Base-by-base conservation (phyloP, 352 stramenopile genomes). In the Peronospora belbahrii region DNA sequence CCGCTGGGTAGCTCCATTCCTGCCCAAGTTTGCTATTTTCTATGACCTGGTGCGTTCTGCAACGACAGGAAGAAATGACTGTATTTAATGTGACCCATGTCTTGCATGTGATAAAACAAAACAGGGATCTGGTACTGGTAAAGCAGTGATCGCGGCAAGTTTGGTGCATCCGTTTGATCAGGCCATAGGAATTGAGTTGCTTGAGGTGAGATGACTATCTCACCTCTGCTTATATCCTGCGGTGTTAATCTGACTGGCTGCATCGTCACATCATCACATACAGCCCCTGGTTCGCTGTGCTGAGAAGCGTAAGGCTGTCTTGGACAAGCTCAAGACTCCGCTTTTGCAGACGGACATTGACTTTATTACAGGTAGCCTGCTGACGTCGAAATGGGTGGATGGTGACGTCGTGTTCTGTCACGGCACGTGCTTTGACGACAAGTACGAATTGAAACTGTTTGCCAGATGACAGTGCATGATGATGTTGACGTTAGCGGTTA, bases 351-450 rank as follows among this genome's bases (percentile, higher is more conserved):
- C 70, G 3, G 74, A 87, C 49, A 74, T 93, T n/a, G 76, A 88
- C 20, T 93, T 89, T 34, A 70, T 87, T 33, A 62, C 65, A 15
- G 79, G 62, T 9, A 83, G 74, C 51, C 48, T 93, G 46, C 43
- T 89, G 22, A 72, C 64, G 13, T 68, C 62, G 17, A 65, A 74
- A 30, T 94, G 82, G 82, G 63, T 70, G 24, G 67, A 88, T 37
- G 79, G 82, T 2, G 78, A 90, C 46, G 61, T 91, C 2, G 65
- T 91, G 0, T 93, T 94, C 43, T 88, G 79, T 42, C 79, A 94
- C 43, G 81, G 76, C 55, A 91, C 79, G 15, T 91, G 79, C 59
- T 91, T 91, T 36, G 81, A 77, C 34, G 76, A 89, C 59, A 73
- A 66, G 81, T 92, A 66, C 33, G 74, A 62, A 7, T 14, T 17